Evolutionary conservation across 2,329 filamentous ascomycete genomes (phyloP).

Genomic region (Talaromyces sp.): DNA sequence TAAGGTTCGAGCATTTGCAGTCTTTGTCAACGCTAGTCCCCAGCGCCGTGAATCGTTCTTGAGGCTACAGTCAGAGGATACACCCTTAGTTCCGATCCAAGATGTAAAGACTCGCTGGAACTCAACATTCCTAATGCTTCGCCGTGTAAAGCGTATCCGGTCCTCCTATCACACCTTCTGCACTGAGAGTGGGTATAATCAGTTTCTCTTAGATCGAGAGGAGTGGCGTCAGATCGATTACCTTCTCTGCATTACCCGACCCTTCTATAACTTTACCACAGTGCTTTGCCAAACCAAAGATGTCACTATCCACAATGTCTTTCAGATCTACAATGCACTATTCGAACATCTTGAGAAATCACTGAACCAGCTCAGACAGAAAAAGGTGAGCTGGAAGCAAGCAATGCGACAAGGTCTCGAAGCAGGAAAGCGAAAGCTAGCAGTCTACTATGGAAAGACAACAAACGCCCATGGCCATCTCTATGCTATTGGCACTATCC

Average conservation of each 20-base stretch:
- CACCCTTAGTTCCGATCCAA: constrained; percentile 14
- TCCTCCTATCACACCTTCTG: neutral
- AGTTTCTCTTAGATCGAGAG: neutral
- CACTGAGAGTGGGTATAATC: neutral
- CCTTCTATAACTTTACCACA: neutral
- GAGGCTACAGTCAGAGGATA: constrained; percentile 1
- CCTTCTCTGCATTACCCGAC: neutral
- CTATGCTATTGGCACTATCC: neutral
- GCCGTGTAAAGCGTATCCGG: constrained; percentile 3
- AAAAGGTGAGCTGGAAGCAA: no score
- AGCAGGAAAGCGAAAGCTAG: neutral
- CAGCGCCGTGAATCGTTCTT: constrained; percentile 4
- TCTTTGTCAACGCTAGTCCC: constrained; percentile 11
- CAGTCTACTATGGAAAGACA: neutral
- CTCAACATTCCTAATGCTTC: constrained; percentile 16
- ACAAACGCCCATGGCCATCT: neutral
- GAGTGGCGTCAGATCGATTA: neutral
- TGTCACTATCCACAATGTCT: neutral
- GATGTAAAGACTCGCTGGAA: constrained; percentile 16
- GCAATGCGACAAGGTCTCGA: no score
- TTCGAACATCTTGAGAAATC: neutral
- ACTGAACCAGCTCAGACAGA: no score
- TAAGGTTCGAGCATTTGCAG: neutral
- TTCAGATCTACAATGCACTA: neutral
- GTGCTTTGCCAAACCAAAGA: neutral